Percentiles rank a stretch among this genome's conserved stretches.
phyloP scores from a whole-genome alignment of 2,329 filamentous ascomycete species.

The Diaporthe velutina region DNA sequence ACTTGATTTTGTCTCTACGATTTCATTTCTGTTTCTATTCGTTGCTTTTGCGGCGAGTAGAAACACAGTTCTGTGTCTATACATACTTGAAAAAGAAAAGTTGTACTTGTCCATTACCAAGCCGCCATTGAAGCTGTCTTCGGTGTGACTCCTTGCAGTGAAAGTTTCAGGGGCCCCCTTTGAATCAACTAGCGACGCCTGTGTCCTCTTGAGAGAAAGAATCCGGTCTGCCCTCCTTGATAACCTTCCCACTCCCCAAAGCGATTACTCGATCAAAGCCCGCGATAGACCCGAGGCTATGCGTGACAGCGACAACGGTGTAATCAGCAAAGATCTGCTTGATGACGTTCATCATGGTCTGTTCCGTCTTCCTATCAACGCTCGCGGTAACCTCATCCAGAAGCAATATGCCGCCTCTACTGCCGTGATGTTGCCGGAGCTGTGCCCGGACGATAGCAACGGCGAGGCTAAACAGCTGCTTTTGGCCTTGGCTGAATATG shows the following conservation, averaged over 20 bases:
- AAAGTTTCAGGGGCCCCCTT: no score
- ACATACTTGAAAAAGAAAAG: not conserved
- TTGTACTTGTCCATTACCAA: not conserved
- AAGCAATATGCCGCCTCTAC: conserved; percentile 31
- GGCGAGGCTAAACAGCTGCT: conserved; percentile 63
- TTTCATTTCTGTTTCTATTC: not conserved
- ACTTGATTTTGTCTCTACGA: not conserved
- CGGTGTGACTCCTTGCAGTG: not conserved
- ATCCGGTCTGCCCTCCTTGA: conserved; percentile 17
- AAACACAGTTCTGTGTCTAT: not conserved
- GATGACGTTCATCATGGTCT: conserved; percentile 38
- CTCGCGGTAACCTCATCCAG: conserved; percentile 39
- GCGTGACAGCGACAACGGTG: conserved; percentile 31
- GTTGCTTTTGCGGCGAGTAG: not conserved
- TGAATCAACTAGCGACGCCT: not conserved
- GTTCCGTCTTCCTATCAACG: conserved; percentile 36
- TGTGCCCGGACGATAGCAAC: conserved; percentile 57
- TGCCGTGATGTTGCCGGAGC: not conserved
- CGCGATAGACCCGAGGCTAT: conserved; percentile 29
- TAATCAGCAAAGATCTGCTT: conserved; percentile 38
- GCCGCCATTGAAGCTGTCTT: not conserved
- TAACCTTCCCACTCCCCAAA: conserved; percentile 8
- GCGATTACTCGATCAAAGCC: conserved; percentile 33
- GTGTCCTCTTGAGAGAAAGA: not conserved
- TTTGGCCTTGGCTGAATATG: conserved; percentile 64